Evolutionary conservation across 176 grass and related monocot genomes (phyloP).

Genomic region (Bolboschoenus planiculmis): DNA sequence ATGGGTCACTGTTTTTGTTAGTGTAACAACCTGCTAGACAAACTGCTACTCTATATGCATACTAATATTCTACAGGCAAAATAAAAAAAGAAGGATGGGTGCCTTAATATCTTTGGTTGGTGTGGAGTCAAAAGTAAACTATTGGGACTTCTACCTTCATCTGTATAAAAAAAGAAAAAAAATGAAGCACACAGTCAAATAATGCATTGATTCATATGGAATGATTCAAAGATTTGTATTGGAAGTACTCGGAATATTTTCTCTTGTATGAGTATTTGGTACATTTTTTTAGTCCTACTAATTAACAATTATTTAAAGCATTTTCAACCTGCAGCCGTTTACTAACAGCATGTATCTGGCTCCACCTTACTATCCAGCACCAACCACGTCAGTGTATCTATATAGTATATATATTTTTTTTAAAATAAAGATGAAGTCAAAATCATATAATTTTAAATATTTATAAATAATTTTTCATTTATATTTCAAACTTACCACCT

Average conservation of each 20-base stretch:
- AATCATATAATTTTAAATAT: too few species aligned
- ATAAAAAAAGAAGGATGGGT: not conserved
- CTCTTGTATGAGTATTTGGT: not conserved
- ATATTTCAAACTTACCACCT: too few species aligned
- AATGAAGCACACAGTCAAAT: not conserved
- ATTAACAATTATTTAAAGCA: not conserved
- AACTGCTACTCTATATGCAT: not conserved
- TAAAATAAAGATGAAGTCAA: too few species aligned
- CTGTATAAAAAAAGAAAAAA: not conserved
- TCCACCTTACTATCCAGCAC: too few species aligned
- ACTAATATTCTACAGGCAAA: not conserved
- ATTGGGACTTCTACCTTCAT: not conserved
- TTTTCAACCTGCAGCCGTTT: not conserved
- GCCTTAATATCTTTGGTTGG: not conserved
- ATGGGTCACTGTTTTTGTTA: not conserved
- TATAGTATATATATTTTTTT: too few species aligned
- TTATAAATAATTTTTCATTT: too few species aligned
- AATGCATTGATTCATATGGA: not conserved
- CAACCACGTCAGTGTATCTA: too few species aligned
- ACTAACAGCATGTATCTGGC: not conserved
- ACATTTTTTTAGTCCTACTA: not conserved
- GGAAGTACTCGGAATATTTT: not conserved
- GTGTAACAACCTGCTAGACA: not conserved
- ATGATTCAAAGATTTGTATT: not conserved
- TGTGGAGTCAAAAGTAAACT: not conserved